These are phyloP conservation scores for Botrytis paeoniae DNA, from an alignment of 2,329 filamentous ascomycete species.

Conservation along the genomic window DNA sequence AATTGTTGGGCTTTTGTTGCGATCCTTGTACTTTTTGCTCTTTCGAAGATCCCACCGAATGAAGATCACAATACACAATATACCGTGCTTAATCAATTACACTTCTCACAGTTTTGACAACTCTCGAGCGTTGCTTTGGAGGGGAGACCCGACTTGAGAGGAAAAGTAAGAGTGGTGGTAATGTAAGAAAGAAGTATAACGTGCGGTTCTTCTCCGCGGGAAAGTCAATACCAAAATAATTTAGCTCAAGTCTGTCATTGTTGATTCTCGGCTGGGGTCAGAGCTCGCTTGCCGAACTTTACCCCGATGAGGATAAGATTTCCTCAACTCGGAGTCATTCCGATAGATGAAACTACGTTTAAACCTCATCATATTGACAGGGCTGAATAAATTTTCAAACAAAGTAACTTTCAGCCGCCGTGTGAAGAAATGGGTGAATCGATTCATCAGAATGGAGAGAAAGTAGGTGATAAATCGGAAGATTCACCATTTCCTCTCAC, in stretches of 20 bases:
- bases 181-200: background rate
- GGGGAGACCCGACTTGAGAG: background rate
- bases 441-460: background rate
- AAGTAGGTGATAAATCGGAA: slow-evolving; percentile 8
- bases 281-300: slow-evolving; percentile 15
- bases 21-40: background rate
- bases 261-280: slow-evolving; percentile 17
- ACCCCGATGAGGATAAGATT: slow-evolving; percentile 17
- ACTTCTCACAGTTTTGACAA: background rate
- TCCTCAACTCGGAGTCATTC: slow-evolving; percentile 1
- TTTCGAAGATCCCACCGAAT: background rate
- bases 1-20: slow-evolving; percentile 25
- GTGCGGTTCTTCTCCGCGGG: background rate
- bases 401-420: slow-evolving; percentile 21
- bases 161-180: background rate
- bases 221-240: background rate
- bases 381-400: slow-evolving; percentile 11
- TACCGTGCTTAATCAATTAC: background rate
- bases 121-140: background rate
- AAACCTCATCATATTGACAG: slow-evolving; percentile 17
- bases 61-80: background rate
- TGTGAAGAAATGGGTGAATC: slow-evolving; percentile 2
- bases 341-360: background rate
- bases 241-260: background rate
- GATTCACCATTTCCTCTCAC: slow-evolving; percentile 56